Base-by-base conservation (phyloP, 2,329 filamentous ascomycete species). In the Curvularia eragrostidis region DNA sequence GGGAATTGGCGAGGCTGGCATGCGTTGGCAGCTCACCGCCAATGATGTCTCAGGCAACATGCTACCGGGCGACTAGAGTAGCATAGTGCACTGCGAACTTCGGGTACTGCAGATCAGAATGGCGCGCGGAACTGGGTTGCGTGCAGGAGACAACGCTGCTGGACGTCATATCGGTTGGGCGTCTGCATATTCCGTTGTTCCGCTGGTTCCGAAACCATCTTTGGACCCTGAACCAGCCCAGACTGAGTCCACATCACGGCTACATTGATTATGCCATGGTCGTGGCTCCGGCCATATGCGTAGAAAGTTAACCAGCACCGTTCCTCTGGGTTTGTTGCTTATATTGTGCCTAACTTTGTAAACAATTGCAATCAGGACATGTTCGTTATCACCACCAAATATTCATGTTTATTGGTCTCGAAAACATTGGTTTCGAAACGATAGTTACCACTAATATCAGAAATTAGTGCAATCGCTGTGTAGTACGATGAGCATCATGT, bases 1-100 rank as follows among this genome's bases (percentile, higher is more conserved):
- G 57, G 61, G 63, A 72, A 75, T 65, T 73, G 56, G 62, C 69
- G 72, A 64, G 73, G 73, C 69, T 75, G 73, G 73, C 67, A 63
- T 75, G 72, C 56, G 65, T 63, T 70, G 65, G 67, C 66, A 59
- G 52, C 55, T 67, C 66, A 67, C 62, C 61, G 64, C 59, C 62
- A 59, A 53, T 53, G 52, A 51, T 32, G 48, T 49, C 48, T 49
- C 63, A 64, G 43, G 62, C 53, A 19, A 39, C 63, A 67, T 64
- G 51, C 59, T 61, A 48, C 56, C 28, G 36, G 21, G 10, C 34
- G 36, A 23, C 41, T 42, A 51, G 19, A 46, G 48, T 41, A 48
- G 28, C 8, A 48, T 32, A 28, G 38, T 38, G 49, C 26, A 28
- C 19, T 12, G 38, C 21, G 28, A 18, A 36, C 30, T 24, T 26